Evolutionary conservation across 129 eudicot genomes (phyloP).

Genomic region (Pulicaria dysenterica): DNA sequence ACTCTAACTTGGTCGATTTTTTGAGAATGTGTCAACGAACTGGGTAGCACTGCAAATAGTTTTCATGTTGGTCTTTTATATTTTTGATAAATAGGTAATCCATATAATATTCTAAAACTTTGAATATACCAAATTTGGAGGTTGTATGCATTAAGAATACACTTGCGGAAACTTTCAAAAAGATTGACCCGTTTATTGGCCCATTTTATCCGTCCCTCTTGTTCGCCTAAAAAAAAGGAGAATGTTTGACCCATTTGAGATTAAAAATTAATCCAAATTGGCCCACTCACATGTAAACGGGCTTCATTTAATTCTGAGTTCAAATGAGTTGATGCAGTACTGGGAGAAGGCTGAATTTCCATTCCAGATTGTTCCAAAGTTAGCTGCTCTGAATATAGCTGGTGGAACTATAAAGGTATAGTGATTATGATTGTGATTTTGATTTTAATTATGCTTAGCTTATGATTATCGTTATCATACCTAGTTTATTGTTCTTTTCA

Average conservation of each 20-base stretch:
- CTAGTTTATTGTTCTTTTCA: background rate
- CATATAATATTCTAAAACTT: background rate
- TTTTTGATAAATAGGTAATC: background rate
- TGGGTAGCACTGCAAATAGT: background rate
- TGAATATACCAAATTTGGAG: background rate
- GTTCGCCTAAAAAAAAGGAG: too few species aligned
- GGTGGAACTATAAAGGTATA: constrained; percentile 95
- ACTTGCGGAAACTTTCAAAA: background rate
- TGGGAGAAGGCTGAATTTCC: constrained; percentile 99
- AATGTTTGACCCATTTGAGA: background rate
- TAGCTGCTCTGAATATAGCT: constrained; percentile 75
- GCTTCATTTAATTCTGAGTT: constrained; percentile 19
- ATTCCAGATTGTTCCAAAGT: constrained; percentile 83
- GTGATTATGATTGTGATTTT: background rate
- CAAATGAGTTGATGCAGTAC: constrained; percentile 56
- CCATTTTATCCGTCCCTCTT: too few species aligned
- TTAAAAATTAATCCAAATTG: background rate
- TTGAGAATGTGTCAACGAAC: too few species aligned
- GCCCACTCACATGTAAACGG: background rate
- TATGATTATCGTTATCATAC: too few species aligned
- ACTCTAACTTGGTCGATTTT: too few species aligned
- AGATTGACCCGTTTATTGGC: background rate
- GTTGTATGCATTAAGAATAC: background rate
- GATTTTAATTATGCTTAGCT: too few species aligned
- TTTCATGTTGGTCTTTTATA: too few species aligned